These are phyloP conservation scores for Wickerhamomyces bisporus DNA, from an alignment of 805 yeast species.

Conservation along the genomic window DNA sequence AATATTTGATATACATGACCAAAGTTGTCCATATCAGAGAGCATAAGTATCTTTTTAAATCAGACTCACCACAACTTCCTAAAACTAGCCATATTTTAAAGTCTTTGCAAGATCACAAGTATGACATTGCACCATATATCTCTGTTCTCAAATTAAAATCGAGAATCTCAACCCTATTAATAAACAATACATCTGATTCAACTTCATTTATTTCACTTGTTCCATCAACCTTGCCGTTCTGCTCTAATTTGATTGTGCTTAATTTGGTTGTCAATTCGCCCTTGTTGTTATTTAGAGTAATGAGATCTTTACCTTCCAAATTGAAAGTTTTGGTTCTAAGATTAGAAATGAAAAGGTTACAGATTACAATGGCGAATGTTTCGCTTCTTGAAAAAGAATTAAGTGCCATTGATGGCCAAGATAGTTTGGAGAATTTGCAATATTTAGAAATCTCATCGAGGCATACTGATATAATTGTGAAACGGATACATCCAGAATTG, in stretches of 20 bases:
- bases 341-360: slow-evolving; percentile 7
- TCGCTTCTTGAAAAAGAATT: neutral
- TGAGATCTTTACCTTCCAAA: slow-evolving; percentile 4
- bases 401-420: neutral
- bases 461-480: slow-evolving; percentile 1
- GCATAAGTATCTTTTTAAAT: neutral
- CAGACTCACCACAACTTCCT: neutral
- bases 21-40: slow-evolving; percentile 7
- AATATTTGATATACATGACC: slow-evolving; percentile 10
- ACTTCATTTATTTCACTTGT: neutral
- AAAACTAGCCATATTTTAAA: neutral
- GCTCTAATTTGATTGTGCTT: slow-evolving; percentile 5
- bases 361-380: neutral
- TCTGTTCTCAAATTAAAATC: slow-evolving; percentile 5
- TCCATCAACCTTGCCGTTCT: slow-evolving; percentile 1
- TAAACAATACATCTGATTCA: neutral
- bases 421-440: slow-evolving; percentile 2
- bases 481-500: slow-evolving; percentile 12
- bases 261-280: slow-evolving; percentile 7
- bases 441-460: slow-evolving; percentile 10
- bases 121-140: slow-evolving; percentile 1
- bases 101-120: neutral
- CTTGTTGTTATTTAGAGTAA: slow-evolving; percentile 1
- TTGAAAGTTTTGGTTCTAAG: slow-evolving; percentile 7
- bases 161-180: slow-evolving; percentile 1